Conservation (phyloP, 805 yeast genomes). For the Candida germanica region DNA sequence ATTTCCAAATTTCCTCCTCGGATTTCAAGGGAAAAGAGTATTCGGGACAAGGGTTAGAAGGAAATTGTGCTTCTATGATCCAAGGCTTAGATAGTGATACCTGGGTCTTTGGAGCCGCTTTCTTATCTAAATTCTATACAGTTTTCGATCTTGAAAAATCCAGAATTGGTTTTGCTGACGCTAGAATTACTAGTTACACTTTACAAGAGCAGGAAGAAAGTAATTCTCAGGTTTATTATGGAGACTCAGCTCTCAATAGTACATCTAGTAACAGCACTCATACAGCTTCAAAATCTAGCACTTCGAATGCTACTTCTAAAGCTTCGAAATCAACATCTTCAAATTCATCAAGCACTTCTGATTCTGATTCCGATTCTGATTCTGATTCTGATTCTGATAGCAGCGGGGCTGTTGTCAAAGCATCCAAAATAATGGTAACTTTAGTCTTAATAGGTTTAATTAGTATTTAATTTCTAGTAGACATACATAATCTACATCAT, state of each 20-base stretch:
- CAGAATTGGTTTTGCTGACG: slow-evolving; percentile 47
- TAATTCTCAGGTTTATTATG: background rate
- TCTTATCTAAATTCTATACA: slow-evolving; percentile 52
- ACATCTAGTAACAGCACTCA: background rate
- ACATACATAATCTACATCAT: too few species aligned
- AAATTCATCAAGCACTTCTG: background rate
- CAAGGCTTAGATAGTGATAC: slow-evolving; percentile 47
- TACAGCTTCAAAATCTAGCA: background rate
- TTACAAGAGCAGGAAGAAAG: slow-evolving; percentile 5
- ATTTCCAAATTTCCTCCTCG: slow-evolving; percentile 41
- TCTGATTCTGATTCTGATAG: too few species aligned
- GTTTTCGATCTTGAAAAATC: slow-evolving; percentile 54
- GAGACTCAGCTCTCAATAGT: background rate
- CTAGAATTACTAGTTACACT: slow-evolving; percentile 13
- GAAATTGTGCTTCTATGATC: slow-evolving; percentile 62
- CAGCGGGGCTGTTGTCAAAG: slow-evolving; percentile 10
- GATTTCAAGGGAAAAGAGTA: slow-evolving; percentile 51
- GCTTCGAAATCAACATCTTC: background rate
- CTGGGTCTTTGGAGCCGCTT: slow-evolving; percentile 68
- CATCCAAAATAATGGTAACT: too few species aligned
- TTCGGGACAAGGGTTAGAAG: slow-evolving; percentile 29
- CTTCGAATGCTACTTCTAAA: background rate
- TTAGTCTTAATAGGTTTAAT: too few species aligned
- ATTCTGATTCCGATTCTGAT: too few species aligned
- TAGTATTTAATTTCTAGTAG: too few species aligned